phyloP scores from a whole-genome alignment of 106 monocot genomes.

The Cymbidium sinense region DNA sequence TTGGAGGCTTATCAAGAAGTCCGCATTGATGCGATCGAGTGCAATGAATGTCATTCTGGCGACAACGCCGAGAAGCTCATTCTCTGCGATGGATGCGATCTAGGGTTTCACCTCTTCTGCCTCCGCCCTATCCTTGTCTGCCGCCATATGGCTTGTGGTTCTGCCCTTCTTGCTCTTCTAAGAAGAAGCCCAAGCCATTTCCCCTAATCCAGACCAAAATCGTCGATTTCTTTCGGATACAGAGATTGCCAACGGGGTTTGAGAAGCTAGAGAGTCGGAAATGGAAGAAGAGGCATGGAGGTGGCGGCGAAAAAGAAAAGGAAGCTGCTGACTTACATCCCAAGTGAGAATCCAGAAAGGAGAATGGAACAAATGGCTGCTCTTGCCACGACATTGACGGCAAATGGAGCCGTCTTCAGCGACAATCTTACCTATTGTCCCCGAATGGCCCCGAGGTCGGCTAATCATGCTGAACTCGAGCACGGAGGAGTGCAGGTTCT shows the following conservation, averaged over 20 bases:
- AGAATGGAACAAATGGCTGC: conserved; percentile 99
- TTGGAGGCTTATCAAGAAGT: no score
- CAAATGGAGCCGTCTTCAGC: conserved; percentile 67
- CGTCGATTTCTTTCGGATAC: no score
- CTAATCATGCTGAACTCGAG: no score
- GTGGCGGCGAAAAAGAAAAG: conserved; percentile 74
- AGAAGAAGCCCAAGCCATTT: conserved; percentile 50
- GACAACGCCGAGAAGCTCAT: conserved; percentile 54
- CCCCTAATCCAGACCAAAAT: conserved; percentile 92
- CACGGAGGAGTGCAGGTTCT: no score
- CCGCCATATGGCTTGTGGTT: conserved; percentile 70
- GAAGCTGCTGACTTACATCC: conserved; percentile 68
- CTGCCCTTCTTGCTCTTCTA: conserved; percentile 58
- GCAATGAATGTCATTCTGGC: no score
- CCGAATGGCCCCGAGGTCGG: no score
- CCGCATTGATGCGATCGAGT: no score
- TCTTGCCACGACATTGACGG: conserved; percentile 73
- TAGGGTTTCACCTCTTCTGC: no score
- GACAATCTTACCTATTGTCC: conserved; percentile 75
- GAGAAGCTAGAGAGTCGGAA: conserved; percentile 20
- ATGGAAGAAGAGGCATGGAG: conserved; percentile 30
- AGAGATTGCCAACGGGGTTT: conserved; percentile 26
- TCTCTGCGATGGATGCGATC: no score
- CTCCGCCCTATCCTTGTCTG: no score
- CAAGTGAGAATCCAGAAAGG: no score